These are phyloP conservation scores for Parmelia sp. DNA, from an alignment of 495 filamentous ascomycete genomes.

Conservation along the genomic window DNA sequence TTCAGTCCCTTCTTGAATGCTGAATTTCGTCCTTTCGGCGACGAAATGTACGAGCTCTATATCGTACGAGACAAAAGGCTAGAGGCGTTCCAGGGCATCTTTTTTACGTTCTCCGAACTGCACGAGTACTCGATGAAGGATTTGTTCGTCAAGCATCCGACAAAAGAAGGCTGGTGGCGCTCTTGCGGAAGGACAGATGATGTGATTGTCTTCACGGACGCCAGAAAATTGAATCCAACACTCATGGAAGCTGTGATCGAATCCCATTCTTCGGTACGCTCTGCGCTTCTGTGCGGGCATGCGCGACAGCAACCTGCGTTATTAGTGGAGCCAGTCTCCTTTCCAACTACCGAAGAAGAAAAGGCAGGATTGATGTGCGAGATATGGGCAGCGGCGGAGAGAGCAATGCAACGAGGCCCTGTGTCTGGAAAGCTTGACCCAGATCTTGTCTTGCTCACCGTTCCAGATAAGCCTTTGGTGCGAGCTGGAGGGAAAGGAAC, in stretches of 20 bases:
- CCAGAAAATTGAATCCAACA: constrained; percentile 55
- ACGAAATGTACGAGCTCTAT: constrained; percentile 6
- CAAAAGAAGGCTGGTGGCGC: constrained; percentile 40
- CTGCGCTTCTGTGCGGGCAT: too few relatives aligned
- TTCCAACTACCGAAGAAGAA: too few relatives aligned
- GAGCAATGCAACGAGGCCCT: too few relatives aligned
- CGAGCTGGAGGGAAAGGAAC: too few relatives aligned
- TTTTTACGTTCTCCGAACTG: constrained; percentile 40
- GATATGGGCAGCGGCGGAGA: too few relatives aligned
- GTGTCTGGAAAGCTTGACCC: too few relatives aligned
- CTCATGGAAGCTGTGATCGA: constrained; percentile 43
- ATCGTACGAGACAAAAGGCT: neutral
- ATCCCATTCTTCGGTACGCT: too few relatives aligned
- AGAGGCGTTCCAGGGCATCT: constrained; percentile 5
- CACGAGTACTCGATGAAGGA: constrained; percentile 51
- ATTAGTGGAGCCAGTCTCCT: too few relatives aligned
- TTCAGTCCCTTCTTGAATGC: constrained; percentile 16
- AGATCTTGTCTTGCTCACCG: too few relatives aligned
- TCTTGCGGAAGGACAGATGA: constrained; percentile 51
- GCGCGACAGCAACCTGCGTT: too few relatives aligned
- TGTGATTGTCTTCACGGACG: constrained; percentile 54
- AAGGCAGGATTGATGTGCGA: too few relatives aligned
- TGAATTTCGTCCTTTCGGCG: constrained; percentile 13
- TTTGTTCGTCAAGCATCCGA: constrained; percentile 46
- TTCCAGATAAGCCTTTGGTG: too few relatives aligned